Percentiles rank a stretch among this genome's conserved stretches.
Evolutionary conservation across 192 early-diverging fungal genomes (phyloP).

Genomic region (Irineochytrium annulatum): DNA sequence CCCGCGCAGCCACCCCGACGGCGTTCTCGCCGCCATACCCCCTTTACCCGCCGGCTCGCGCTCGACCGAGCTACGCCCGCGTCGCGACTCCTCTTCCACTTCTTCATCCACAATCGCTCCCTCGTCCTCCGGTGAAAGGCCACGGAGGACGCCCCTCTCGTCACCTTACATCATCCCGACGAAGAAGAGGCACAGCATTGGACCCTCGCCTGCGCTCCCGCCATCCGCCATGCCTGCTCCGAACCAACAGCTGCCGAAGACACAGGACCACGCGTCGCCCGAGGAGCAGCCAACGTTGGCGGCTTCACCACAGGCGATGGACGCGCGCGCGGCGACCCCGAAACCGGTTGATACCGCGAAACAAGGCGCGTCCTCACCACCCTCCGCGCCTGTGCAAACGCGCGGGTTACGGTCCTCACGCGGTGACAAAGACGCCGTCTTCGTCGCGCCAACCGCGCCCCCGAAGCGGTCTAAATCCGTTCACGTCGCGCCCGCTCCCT

Average conservation of each 20-base stretch:
- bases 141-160: constrained; percentile 28
- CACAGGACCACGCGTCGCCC: not conserved
- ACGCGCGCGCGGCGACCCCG: not conserved
- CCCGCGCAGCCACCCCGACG: constrained; percentile 39
- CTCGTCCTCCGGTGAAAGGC: constrained; percentile 11
- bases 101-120: constrained; percentile 2
- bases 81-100: not conserved
- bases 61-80: not conserved
- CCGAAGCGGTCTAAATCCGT: constrained; percentile 3
- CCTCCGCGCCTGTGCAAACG: not conserved
- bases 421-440: constrained; percentile 2
- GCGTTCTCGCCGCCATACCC: not conserved
- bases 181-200: not conserved
- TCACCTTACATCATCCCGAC: constrained; percentile 28
- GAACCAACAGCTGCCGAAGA: too few species aligned
- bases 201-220: not conserved
- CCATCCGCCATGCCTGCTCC: not conserved
- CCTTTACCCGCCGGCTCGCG: constrained; percentile 7
- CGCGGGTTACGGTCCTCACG: not conserved
- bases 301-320: not conserved
- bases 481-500: not conserved
- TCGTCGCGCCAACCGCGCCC: constrained; percentile 13
- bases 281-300: not conserved
- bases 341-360: not conserved
- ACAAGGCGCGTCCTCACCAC: not conserved